Evolutionary conservation across 164 flowering plant genomes (phyloP), one percentile per base, ranked within the genome.

Genomic region (Protea cynaroides): DNA sequence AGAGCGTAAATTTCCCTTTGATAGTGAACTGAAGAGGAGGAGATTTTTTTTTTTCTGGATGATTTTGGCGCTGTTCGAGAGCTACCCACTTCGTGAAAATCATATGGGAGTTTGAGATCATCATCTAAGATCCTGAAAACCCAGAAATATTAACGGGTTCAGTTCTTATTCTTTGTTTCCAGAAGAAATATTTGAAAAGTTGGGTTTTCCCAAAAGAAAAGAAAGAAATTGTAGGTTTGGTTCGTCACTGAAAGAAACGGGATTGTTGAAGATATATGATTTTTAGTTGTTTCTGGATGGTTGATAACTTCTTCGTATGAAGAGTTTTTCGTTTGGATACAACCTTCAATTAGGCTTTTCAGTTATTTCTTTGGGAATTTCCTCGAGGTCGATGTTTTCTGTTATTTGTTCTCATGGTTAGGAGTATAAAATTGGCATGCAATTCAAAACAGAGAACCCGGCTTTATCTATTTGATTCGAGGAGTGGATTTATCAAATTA

Each of bases 41-140:
- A 29, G 5, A 29, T 2, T 29, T 29, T 51, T 57, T 51, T 2
- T 29, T 29, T 51, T 57, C 56, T 63, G 50, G 65, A 52, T 49
- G 59, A 60, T 49, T 61, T 61, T 24, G 50, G 50, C 58, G 63
- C 55, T 61, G 64, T 78, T 72, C 70, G 69, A 64, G 65, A 54
- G 65, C 25, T 36, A 68, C 67, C 68, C 64, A 60, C 73, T 73
- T 61, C 55, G 15, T 46, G 23, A 14, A 46, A 61, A 60, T 62
- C 40, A 49, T 19, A 49, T 49, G 21, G n/a, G 52, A 49, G 52
- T 14, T 49, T 0, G 52, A 49, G 19, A 58, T 62, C 64, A 38
- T 61, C 24, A 51, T 14, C 63, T 40, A 53, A 40, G 37, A 52
- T 66, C 69, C 66, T 53, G 46, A 60, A 72, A 59, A 34, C 65